Base-by-base conservation (phyloP, 768 basidiomycete genomes). In the Leccinum olivaceopallidum region DNA sequence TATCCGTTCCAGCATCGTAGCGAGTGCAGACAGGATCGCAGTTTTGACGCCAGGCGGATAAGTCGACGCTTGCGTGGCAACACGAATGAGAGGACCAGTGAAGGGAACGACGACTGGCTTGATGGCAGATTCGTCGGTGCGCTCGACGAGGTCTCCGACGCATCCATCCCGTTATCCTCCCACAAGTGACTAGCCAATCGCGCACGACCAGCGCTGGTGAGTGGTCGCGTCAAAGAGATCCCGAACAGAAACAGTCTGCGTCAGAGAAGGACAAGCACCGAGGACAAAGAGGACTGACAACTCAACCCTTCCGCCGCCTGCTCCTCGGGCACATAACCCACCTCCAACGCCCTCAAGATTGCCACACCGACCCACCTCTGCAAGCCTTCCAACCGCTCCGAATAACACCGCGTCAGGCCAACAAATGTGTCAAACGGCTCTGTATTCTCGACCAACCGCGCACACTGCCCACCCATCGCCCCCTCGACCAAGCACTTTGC, bases 41-140 rank as follows among this genome's bases (percentile, higher is more conserved):
- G 85, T 86, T 77, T 98, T 98, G 74, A 98, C 94, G 20, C 88
- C 92, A 1, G 95, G 91, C 7, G 97, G 94, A 73, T 94, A 92
- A 0, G 90, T 88, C 48, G 89, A 87, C 2, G 91, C 89, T 72
- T 94, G 92, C 1, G 92, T 94, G 4, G 94, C 94, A 48, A 96
- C 94, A 67, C 95, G 90, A 69, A 97, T 98, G 64, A 98, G 88
- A 7, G 95, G 94, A 9, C 95, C 94, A 5, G 95, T 97, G 71
- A 97, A 92, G 20, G 93, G 90, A 14, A 97, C 94, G 62, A 96
- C 94, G 75, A 90, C 98, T 0, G 95, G 91, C 74, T 96, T 97
- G 83, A 98, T 91, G 0, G 94, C 87, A 18, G 74, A 75, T 69
- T 28, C 28, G 28, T 28, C 28, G 28, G 28, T 28, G 28, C 28